These are phyloP conservation scores for Proliferodiscus dingleyae DNA, from an alignment of 2,329 filamentous ascomycete species.

Conservation along the genomic window DNA sequence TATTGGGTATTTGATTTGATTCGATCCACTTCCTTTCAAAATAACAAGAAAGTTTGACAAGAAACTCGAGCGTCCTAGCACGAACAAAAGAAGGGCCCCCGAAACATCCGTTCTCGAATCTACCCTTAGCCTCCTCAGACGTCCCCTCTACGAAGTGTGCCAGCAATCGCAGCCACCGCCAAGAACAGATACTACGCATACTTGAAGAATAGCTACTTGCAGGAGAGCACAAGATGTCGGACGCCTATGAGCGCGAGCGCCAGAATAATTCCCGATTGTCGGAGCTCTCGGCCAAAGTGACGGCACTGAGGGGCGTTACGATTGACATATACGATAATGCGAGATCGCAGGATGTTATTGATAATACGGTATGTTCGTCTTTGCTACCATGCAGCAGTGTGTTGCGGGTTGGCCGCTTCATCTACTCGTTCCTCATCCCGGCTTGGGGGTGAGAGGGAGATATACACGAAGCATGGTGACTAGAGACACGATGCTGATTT, in stretches of 20 bases:
- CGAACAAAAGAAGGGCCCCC: conserved; percentile 12
- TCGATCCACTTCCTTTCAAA: neutral
- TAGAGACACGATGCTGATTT: neutral
- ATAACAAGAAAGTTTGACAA: neutral
- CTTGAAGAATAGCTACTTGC: neutral
- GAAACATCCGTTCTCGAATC: conserved; percentile 10
- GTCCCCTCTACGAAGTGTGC: neutral
- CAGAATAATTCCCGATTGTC: conserved; percentile 95
- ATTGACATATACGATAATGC: conserved; percentile 98
- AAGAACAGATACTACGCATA: neutral
- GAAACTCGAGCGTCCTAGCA: conserved; percentile 12
- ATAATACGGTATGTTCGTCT: conserved; percentile 64
- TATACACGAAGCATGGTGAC: neutral
- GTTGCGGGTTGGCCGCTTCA: neutral
- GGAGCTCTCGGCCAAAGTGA: conserved; percentile 86
- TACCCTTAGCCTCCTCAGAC: conserved; percentile 1
- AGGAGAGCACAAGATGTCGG: conserved; percentile 52
- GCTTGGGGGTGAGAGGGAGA: neutral
- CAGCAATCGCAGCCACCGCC: neutral
- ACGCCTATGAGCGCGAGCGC: conserved; percentile 73
- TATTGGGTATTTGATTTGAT: too few relatives aligned
- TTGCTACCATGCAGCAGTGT: neutral
- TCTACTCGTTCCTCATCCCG: neutral
- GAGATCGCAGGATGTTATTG: conserved; percentile 79
- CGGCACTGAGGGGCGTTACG: conserved; percentile 86